Base-by-base conservation (phyloP, 2,329 filamentous ascomycete genomes). In the Penicillium concentricum region DNA sequence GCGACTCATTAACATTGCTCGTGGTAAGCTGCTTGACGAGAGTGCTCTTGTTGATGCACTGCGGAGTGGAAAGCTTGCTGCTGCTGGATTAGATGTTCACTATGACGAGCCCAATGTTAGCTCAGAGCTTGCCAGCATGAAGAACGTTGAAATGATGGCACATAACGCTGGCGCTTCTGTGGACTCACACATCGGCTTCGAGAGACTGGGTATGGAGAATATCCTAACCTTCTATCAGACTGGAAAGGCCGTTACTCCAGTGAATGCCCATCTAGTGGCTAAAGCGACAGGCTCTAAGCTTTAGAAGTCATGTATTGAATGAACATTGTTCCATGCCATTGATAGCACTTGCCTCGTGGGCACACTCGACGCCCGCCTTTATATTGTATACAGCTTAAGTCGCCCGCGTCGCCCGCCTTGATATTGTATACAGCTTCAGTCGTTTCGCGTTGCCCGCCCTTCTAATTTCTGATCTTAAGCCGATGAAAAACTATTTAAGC, bases 231-330 rank as follows among this genome's bases (percentile, higher is more conserved):
- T 69, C 56, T 56, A 67, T 12, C 64, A 66, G 15, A 74, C 63
- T 2, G 75, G 77, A 48, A 72, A 71, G 59, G 69, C 69, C 0
- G 38, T 71, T 32, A 71, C 86, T 51, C 83, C 86, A 0, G 86
- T 88, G 13, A 89, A 90, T 67, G 34, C 84, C 71, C 79, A 85
- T 45, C 80, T 79, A 68, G 59, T 87, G 45, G 54, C 50, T 2
- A 62, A 61, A 39, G 32, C 43, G 4, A 26, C 49, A 5, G 39
- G 45, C 0, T 51, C 62, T 0, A 65, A 64, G 49, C 61, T 65
- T 22, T 65, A 57, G 38, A 47, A 16, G 8, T 41, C 2, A 9
- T 13, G 1, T 35, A 16, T 10, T 15, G n/a, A 28, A 52, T 38
- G 15, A 16, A 35, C 5, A 13, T 35, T 35, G 12, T 35, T 35